Conservation (phyloP, 352 stramenopile species). For the Phytophthora vignae region DNA sequence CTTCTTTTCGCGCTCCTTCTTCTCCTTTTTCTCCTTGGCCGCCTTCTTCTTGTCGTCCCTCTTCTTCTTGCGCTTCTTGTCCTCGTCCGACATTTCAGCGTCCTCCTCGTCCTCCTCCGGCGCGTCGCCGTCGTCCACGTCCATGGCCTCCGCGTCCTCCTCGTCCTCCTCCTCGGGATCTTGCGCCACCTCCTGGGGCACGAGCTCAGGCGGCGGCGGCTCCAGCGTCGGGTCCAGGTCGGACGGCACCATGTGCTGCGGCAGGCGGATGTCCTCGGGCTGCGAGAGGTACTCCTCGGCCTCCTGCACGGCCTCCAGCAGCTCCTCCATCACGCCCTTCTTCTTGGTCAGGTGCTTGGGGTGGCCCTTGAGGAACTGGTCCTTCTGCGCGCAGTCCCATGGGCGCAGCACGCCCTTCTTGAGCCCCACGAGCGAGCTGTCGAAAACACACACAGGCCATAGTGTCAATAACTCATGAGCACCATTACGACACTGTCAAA, state of each 20-base stretch:
- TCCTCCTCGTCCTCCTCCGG: conserved; percentile 26
- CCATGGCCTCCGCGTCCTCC: conserved; percentile 33
- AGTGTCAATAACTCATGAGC: background rate
- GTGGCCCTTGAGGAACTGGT: conserved; percentile 72
- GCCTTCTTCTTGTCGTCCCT: conserved; percentile 18
- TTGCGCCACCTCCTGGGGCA: conserved; percentile 31
- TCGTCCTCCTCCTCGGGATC: conserved; percentile 36
- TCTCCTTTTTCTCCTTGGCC: conserved; percentile 18
- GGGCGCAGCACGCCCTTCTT: conserved; percentile 73
- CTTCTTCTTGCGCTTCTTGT: conserved; percentile 8
- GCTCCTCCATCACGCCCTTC: conserved; percentile 54
- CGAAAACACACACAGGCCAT: background rate
- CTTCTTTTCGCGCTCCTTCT: conserved; percentile 42
- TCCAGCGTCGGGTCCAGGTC: conserved; percentile 81
- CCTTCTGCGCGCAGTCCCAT: conserved; percentile 81
- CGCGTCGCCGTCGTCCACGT: conserved; percentile 24
- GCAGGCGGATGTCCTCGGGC: conserved; percentile 77
- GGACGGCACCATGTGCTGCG: conserved; percentile 82
- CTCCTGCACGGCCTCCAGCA: conserved; percentile 66
- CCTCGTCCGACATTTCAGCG: conserved; percentile 13
- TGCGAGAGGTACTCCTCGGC: conserved; percentile 82
- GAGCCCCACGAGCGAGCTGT: conserved; percentile 60
- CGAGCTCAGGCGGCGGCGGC: conserved; percentile 53
- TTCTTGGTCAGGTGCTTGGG: conserved; percentile 80
- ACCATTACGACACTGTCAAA: no score